Base-by-base conservation (phyloP, 2,329 filamentous ascomycete genomes). In the Colletotrichum sp. region DNA sequence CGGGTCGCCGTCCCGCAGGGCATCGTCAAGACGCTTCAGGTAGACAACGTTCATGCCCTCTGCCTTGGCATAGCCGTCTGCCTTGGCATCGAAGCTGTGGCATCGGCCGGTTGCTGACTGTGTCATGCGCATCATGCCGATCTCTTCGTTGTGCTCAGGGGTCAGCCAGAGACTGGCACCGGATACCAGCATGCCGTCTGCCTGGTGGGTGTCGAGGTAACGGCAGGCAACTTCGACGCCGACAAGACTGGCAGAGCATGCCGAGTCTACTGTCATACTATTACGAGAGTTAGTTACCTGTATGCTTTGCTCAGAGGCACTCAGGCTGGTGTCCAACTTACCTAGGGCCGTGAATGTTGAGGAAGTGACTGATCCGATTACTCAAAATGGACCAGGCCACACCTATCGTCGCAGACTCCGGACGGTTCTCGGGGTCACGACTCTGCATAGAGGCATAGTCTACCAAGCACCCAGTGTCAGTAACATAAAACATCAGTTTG, bases 221-320 rank as follows among this genome's bases (percentile, higher is more conserved):
- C 82, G 81, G 16, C 81, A 80, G 6, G 89, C 90, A 55, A 89
- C 81, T 77, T 92, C 88, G 3, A 92, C 84, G 0, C 88, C 87
- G 5, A 91, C 87, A n/a, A 92, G 83, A 66, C 88, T 89, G 9
- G 87, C 88, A n/a, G 89, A 91, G 80, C 91, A 93, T 22, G 89
- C 91, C 0, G 91, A 92, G 70, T 92, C 90, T 12, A 92, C 81
- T 0, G 89, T 91, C 80, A 91, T 86, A 78, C 88, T 90, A 8
- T 16, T 30, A 11, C 25, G 55, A 59, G 25, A 13, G 6, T 59
- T 5, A 29, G 55, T 5, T 19, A 0, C n/a, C 25, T 0, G 7
- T 9, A 15, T 59, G 22, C 2, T 29, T 27, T 27, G 13, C 55
- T 16, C 5, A 22, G 55, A 59, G 27, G 55, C 4, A 5, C 7